Percentiles rank a stretch among this genome's conserved stretches.
Evolutionary conservation across 495 filamentous ascomycete genomes (phyloP).

Genomic region (Staphylotrichum longicolle): DNA sequence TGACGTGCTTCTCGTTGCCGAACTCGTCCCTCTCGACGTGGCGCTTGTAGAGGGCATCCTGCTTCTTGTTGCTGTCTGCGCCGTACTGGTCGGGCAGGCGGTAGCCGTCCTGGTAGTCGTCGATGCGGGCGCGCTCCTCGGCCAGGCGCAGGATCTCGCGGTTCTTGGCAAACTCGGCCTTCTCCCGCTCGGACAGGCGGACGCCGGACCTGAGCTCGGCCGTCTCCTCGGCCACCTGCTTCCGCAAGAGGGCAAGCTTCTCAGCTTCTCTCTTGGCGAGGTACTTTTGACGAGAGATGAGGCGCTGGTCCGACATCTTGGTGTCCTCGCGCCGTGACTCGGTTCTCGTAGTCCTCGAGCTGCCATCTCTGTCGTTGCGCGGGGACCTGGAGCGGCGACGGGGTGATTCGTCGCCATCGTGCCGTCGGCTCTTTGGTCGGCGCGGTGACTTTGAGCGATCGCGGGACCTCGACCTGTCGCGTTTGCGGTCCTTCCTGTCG

Average conservation of each 20-base stretch:
- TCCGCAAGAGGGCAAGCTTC: constrained; percentile 75
- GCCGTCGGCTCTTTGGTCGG: constrained; percentile 34
- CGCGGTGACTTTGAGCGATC: constrained; percentile 36
- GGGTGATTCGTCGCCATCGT: constrained; percentile 29
- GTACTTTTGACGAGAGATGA: constrained; percentile 87
- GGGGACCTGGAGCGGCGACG: constrained; percentile 31
- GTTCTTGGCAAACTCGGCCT: constrained; percentile 87
- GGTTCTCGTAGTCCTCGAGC: constrained; percentile 8
- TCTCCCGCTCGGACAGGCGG: constrained; percentile 72
- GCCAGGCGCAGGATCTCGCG: constrained; percentile 82
- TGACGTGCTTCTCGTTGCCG: constrained; percentile 85
- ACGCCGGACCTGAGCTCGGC: constrained; percentile 77
- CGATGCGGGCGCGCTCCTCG: constrained; percentile 82
- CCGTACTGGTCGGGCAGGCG: constrained; percentile 93
- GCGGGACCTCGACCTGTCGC: constrained; percentile 37
- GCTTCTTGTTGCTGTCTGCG: constrained; percentile 84
- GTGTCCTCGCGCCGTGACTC: constrained; percentile 31
- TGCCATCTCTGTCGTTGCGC: constrained; percentile 17
- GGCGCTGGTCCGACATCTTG: constrained; percentile 71
- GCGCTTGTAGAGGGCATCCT: constrained; percentile 84
- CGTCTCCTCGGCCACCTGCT: constrained; percentile 89
- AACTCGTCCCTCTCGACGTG: constrained; percentile 87
- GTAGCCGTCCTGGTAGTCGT: constrained; percentile 92
- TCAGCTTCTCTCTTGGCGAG: constrained; percentile 88
- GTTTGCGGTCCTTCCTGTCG: constrained; percentile 57